phyloP scores from a whole-genome alignment of 192 early-diverging fungal species.

The Piromyces sp. region DNA sequence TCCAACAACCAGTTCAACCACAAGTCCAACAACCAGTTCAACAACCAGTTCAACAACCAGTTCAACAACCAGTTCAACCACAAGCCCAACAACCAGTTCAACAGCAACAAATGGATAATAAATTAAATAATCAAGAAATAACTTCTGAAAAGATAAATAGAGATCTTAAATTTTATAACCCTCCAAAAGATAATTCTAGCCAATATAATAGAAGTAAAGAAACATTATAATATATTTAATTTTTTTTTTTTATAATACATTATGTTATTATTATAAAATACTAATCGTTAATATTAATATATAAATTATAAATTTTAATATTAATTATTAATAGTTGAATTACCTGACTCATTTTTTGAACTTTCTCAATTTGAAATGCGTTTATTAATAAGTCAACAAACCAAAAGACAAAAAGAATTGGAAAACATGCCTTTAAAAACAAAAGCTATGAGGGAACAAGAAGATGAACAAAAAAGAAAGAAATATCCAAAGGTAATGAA shows the following conservation, averaged over 20 bases:
- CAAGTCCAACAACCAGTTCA: not conserved
- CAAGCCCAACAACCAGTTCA: too few species aligned
- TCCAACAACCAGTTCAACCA: not conserved
- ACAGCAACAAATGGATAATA: not conserved
- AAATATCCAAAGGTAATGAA: slow-evolving; percentile 51
- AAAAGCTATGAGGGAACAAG: slow-evolving; percentile 50
- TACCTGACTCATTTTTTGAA: slow-evolving; percentile 80
- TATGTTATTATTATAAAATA: too few species aligned
- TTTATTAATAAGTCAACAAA: slow-evolving; percentile 38
- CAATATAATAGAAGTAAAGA: not conserved
- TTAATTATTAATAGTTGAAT: slow-evolving; percentile 30
- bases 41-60: not conserved
- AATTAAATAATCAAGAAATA: not conserved
- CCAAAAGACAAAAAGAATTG: slow-evolving; percentile 22
- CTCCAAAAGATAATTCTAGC: slow-evolving; percentile 16
- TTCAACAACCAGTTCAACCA: not conserved
- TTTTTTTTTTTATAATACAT: too few species aligned
- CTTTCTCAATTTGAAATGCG: slow-evolving; percentile 50
- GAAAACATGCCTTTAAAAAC: slow-evolving; percentile 66
- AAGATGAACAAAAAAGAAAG: slow-evolving; percentile 31
- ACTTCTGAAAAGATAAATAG: not conserved
- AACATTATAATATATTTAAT: too few species aligned
- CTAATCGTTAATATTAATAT: too few species aligned
- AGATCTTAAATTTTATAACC: slow-evolving; percentile 29
- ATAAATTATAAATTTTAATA: too few species aligned